Evolutionary conservation across 2,329 filamentous ascomycete genomes (phyloP).

Genomic region (Rhytidhysteron rufulum): DNA sequence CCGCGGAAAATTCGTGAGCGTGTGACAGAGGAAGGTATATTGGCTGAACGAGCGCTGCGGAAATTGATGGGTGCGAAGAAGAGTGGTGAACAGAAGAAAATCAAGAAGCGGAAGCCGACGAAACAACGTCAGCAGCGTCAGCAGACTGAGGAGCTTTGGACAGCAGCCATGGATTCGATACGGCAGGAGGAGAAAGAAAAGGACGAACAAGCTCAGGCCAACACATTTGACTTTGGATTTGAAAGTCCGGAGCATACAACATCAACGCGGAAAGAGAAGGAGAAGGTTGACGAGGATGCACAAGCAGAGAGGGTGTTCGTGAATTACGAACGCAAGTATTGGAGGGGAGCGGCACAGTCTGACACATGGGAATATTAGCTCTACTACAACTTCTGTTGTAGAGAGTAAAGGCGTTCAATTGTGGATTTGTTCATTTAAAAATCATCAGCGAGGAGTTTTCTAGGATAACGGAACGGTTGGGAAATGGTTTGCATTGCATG

Average conservation of each 20-base stretch:
- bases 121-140: constrained; percentile 39
- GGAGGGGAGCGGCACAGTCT: constrained; percentile 46
- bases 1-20: constrained; percentile 58
- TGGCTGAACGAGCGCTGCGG: constrained; percentile 62
- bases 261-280: no score
- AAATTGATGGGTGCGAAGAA: constrained; percentile 52
- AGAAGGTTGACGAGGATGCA: constrained; percentile 25
- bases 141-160: constrained; percentile 50
- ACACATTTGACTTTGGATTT: constrained; percentile 8
- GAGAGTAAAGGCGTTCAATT: constrained; percentile 8
- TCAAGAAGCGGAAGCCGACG: constrained; percentile 22
- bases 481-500: no score
- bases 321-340: constrained; percentile 59
- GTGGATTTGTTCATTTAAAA: neutral
- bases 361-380: constrained; percentile 16
- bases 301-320: constrained; percentile 45
- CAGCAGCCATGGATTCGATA: constrained; percentile 48
- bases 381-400: neutral
- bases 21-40: constrained; percentile 61
- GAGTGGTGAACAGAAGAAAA: constrained; percentile 39
- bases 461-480: no score
- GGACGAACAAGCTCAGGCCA: constrained; percentile 12
- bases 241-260: constrained; percentile 17
- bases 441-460: constrained; percentile 41
- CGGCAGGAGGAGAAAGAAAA: constrained; percentile 22